These are phyloP conservation scores for Sporothrix mexicana DNA, from an alignment of 2,329 filamentous ascomycete genomes.

Conservation along the genomic window DNA sequence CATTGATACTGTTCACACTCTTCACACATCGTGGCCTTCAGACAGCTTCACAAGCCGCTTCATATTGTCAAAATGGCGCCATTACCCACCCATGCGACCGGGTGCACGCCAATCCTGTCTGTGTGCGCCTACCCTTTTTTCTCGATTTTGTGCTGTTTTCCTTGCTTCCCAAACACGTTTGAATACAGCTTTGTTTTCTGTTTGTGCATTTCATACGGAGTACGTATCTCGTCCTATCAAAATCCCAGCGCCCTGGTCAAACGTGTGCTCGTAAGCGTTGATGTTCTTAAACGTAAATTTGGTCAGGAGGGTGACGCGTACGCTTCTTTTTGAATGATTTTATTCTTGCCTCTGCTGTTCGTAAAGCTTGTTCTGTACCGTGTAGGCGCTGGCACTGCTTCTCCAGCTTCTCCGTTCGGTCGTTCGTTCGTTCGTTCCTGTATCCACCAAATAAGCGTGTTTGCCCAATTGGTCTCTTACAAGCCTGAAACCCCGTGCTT, in stretches of 20 bases:
- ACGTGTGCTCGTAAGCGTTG: background rate
- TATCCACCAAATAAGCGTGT: conserved; percentile 7
- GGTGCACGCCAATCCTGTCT: conserved; percentile 26
- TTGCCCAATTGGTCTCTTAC: conserved; percentile 9
- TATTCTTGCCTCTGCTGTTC: background rate
- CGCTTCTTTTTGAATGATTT: background rate
- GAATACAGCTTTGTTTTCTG: background rate
- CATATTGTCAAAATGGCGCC: conserved; percentile 43
- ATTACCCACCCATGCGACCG: conserved; percentile 44
- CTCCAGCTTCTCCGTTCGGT: conserved; percentile 4
- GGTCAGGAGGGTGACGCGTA: conserved; percentile 17
- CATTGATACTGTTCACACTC: background rate
- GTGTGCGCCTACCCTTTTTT: background rate
- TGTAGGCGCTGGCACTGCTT: background rate
- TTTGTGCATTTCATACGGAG: background rate
- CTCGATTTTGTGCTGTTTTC: background rate
- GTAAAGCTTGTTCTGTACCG: background rate
- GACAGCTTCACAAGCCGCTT: conserved; percentile 29
- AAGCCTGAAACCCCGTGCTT: conserved; percentile 3
- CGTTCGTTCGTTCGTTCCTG: background rate
- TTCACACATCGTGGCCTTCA: conserved; percentile 2
- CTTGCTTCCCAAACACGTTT: background rate
- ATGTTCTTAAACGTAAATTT: background rate
- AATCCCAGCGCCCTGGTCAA: conserved; percentile 20
- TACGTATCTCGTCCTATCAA: background rate